Evolutionary conservation across 2,329 filamentous ascomycete species (phyloP), one percentile per base, ranked within the genome.

Genomic region (Hypoxylon sp.): DNA sequence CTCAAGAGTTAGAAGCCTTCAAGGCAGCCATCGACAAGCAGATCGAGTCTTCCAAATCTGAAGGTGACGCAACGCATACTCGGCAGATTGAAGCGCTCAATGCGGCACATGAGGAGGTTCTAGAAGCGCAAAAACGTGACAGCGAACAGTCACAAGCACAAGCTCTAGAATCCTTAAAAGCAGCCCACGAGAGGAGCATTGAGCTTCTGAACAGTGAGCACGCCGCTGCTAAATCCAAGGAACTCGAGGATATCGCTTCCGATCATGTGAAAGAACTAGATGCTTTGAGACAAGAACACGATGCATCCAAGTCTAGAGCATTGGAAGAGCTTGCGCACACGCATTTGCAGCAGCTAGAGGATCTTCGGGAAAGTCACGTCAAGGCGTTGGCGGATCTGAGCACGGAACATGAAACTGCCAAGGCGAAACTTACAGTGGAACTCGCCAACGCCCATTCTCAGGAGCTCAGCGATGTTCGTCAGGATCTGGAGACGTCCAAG

Each of bases 121-220:
- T 69, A 13, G 66, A 67, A 26, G 63, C 66, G 21, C 67, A 70
- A 38, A 67, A 65, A 27, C 66, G 67, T 13, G 66, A 68, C 19
- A 63, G 53, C 15, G 63, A 66, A 23, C 57, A 57, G 17, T 54
- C 63, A 5, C 60, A 62, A 25, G 42, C 43, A 7, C 63, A 66
- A 29, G 64, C 62, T 8, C 34, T 67, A 7, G 66, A 65, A 16
- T 62, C 67, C 11, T 50, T 69, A 1, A 67, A 63, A 31, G 62
- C 61, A n/a, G 51, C 62, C 0, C 62, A 68, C 26, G 63, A 67
- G 41, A 61, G 63, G 9, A 57, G 63, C 23, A 45, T 67, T 7
- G 65, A 66, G 9, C 47, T 47, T 2, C 34, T 69, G 15, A 66
- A 55, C 46, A 65, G 52, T 32, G 67, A 69, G 15, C 56, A 64